Conservation (phyloP, 2,329 filamentous ascomycete genomes). For the Neopestalotiopsis sp. region DNA sequence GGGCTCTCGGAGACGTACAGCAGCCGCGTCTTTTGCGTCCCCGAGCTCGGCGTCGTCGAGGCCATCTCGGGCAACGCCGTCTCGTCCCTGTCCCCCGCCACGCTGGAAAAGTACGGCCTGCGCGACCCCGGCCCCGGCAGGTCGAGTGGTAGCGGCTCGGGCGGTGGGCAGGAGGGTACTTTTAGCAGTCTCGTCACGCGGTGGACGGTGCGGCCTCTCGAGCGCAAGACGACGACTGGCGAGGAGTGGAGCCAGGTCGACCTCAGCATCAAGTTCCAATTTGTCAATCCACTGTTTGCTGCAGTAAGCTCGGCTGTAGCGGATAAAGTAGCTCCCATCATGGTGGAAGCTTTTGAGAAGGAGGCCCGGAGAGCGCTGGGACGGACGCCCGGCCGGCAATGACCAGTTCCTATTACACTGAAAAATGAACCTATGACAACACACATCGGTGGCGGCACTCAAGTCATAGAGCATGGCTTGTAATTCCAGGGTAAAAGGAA, state of each 20-base stretch:
- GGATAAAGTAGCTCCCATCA: conserved; percentile 81
- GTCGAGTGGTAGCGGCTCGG: background rate
- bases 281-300: conserved; percentile 87
- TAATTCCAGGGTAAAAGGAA: background rate
- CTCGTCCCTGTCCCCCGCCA: conserved; percentile 44
- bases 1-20: conserved; percentile 84
- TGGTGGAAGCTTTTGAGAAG: conserved; percentile 93
- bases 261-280: conserved; percentile 80
- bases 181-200: conserved; percentile 73
- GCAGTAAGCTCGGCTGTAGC: conserved; percentile 81
- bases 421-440: background rate
- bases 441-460: background rate
- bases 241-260: conserved; percentile 70
- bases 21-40: conserved; percentile 78
- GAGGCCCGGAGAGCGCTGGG: conserved; percentile 67
- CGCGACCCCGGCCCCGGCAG: conserved; percentile 19
- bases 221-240: conserved; percentile 37
- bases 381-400: conserved; percentile 6
- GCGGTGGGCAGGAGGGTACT: conserved; percentile 45
- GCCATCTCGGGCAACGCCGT: conserved; percentile 70
- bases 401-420: background rate
- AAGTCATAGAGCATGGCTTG: background rate
- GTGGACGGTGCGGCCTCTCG: conserved; percentile 66
- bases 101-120: conserved; percentile 36
- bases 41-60: conserved; percentile 70